phyloP scores from a whole-genome alignment of 805 yeast genomes.

The Nakazawaea peltata region DNA sequence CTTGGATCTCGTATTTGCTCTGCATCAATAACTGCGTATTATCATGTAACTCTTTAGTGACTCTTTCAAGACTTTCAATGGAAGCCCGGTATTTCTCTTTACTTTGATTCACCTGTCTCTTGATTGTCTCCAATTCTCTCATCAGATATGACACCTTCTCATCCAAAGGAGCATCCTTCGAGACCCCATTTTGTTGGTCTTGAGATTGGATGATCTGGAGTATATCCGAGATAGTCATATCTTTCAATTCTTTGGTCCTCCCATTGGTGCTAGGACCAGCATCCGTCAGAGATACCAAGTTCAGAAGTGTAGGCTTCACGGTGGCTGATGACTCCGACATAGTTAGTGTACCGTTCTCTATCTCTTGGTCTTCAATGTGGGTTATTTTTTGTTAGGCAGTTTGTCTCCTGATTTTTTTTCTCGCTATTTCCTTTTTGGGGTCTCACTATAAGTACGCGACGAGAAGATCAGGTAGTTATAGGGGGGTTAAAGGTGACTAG shows the following conservation, averaged over 20 bases:
- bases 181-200: not conserved
- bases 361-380: too few species aligned
- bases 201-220: not conserved
- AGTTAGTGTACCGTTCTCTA: too few species aligned
- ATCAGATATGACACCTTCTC: constrained; percentile 4
- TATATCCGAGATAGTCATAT: constrained; percentile 6
- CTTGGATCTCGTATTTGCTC: constrained; percentile 9
- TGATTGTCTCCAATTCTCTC: constrained; percentile 2
- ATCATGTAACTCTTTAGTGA: constrained; percentile 2
- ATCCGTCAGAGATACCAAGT: too few species aligned
- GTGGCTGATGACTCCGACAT: too few species aligned
- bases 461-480: too few species aligned
- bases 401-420: too few species aligned
- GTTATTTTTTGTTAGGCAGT: too few species aligned
- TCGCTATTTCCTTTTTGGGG: too few species aligned
- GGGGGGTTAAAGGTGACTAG: too few species aligned
- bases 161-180: constrained; percentile 3
- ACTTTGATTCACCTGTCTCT: not conserved
- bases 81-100: constrained; percentile 1
- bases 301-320: too few species aligned
- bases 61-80: not conserved
- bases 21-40: constrained; percentile 8
- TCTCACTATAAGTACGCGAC: too few species aligned
- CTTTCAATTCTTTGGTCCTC: not conserved
- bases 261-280: not conserved